Evolutionary conservation across 1,284 basidiomycete genomes (phyloP).

Genomic region (Boletellus deceptivus): DNA sequence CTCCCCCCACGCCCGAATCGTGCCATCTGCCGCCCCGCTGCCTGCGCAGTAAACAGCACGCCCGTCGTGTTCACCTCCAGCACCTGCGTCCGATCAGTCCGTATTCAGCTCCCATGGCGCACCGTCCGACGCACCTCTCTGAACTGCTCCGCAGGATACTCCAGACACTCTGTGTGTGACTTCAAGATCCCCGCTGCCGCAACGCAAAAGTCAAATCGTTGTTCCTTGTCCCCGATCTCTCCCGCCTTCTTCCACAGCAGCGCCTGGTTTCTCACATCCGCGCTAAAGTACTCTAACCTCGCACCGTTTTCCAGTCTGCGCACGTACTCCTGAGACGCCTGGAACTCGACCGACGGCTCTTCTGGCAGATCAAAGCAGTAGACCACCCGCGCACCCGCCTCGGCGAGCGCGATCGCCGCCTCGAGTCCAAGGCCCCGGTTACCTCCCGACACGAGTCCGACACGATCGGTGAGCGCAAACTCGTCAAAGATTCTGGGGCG

Average conservation of each 20-base stretch:
- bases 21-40: constrained; percentile 74
- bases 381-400: constrained; percentile 73
- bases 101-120: not conserved
- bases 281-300: constrained; percentile 63
- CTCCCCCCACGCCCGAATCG: constrained; percentile 72
- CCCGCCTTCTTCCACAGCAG: constrained; percentile 53
- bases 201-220: constrained; percentile 70
- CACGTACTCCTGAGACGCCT: constrained; percentile 53
- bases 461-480: constrained; percentile 73
- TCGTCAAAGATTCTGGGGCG: constrained; percentile 63
- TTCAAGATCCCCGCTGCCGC: constrained; percentile 78
- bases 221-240: constrained; percentile 61
- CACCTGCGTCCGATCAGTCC: constrained; percentile 44
- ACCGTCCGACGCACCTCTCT: constrained; percentile 47
- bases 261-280: constrained; percentile 64
- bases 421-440: constrained; percentile 82
- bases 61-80: constrained; percentile 76
- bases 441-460: constrained; percentile 75
- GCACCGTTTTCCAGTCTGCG: constrained; percentile 44
- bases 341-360: constrained; percentile 67
- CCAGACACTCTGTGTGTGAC: constrained; percentile 59
- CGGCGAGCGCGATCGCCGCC: constrained; percentile 74
- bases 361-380: constrained; percentile 75
- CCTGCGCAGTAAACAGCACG: constrained; percentile 76
- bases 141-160: constrained; percentile 71